These are phyloP conservation scores for Endothia cerciana DNA, from an alignment of 2,329 filamentous ascomycete genomes.

Conservation along the genomic window DNA sequence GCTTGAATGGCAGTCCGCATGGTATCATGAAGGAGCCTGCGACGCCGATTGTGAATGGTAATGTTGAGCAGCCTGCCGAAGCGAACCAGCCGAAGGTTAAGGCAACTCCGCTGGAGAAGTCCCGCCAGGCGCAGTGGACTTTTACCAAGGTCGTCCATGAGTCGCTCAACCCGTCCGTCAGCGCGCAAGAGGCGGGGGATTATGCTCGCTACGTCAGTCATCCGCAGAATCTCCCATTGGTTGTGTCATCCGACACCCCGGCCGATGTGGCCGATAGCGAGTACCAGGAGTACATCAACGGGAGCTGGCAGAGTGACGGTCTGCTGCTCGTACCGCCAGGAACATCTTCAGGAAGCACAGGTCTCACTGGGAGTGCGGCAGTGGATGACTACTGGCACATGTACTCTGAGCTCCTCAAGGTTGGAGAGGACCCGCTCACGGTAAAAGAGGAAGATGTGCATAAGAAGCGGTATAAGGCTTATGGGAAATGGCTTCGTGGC, in stretches of 20 bases:
- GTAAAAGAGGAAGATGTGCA: constrained; percentile 83
- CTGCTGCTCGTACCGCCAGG: constrained; percentile 54
- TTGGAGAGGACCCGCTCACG: constrained; percentile 82
- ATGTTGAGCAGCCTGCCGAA: constrained; percentile 26
- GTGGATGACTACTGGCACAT: constrained; percentile 70
- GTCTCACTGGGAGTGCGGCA: constrained; percentile 44
- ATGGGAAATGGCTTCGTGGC: constrained; percentile 89
- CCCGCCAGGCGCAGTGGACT: constrained; percentile 83
- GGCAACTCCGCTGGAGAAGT: constrained; percentile 70
- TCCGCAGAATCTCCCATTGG: constrained; percentile 84
- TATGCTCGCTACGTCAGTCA: constrained; percentile 89
- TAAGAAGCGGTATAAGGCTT: constrained; percentile 97
- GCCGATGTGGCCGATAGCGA: constrained; percentile 61
- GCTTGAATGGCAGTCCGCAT: constrained; percentile 36
- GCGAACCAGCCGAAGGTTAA: constrained; percentile 48
- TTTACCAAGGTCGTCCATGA: constrained; percentile 84
- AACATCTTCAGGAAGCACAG: constrained; percentile 52
- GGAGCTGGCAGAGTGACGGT: constrained; percentile 64
- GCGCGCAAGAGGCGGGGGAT: constrained; percentile 75
- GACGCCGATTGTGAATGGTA: constrained; percentile 29
- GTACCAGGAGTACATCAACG: constrained; percentile 80
- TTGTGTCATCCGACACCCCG: constrained; percentile 70
- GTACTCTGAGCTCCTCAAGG: constrained; percentile 76
- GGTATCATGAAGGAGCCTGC: constrained; percentile 62
- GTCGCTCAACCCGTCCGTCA: constrained; percentile 84